phyloP scores from a whole-genome alignment of 2,329 filamentous ascomycete genomes.

The Claviceps cyperi region DNA sequence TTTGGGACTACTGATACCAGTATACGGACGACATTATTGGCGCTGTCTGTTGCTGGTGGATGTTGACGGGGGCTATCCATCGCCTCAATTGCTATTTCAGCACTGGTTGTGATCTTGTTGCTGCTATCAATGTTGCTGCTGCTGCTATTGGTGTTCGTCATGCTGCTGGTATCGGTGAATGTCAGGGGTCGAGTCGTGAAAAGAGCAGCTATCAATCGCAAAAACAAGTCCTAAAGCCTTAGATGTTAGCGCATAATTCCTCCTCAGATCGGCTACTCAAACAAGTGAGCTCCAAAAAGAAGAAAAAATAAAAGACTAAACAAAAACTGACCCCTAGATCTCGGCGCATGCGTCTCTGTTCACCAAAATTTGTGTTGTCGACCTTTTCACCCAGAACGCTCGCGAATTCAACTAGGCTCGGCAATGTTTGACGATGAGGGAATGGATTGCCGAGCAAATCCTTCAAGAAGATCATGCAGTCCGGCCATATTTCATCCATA shows the following conservation, averaged over 20 bases:
- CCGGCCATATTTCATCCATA: conserved; percentile 95
- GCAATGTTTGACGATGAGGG: conserved; percentile 81
- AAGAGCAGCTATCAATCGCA: conserved; percentile 77
- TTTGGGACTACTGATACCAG: conserved; percentile 66
- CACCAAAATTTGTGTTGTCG: conserved; percentile 93
- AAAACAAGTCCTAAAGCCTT: conserved; percentile 61
- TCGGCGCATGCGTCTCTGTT: conserved; percentile 80
- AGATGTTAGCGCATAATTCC: not conserved
- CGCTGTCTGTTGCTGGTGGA: conserved; percentile 18
- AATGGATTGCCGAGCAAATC: conserved; percentile 89
- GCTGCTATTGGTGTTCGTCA: conserved; percentile 2
- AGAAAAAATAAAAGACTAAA: not conserved
- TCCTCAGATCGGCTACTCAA: too few relatives aligned
- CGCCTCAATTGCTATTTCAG: conserved; percentile 23
- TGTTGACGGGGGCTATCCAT: conserved; percentile 21
- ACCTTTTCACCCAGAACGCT: conserved; percentile 87
- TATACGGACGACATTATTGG: conserved; percentile 68
- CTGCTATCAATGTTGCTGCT: not conserved
- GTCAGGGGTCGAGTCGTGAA: conserved; percentile 79
- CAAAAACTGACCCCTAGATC: conserved; percentile 60
- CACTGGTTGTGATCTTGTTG: conserved; percentile 11
- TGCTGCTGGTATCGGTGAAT: conserved; percentile 40
- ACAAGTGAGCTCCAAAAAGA: not conserved
- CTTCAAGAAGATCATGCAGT: conserved; percentile 80
- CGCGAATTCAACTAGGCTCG: conserved; percentile 75